phyloP scores from a whole-genome alignment of 306 rosid species.

The Pterocarpus macrocarpus region DNA sequence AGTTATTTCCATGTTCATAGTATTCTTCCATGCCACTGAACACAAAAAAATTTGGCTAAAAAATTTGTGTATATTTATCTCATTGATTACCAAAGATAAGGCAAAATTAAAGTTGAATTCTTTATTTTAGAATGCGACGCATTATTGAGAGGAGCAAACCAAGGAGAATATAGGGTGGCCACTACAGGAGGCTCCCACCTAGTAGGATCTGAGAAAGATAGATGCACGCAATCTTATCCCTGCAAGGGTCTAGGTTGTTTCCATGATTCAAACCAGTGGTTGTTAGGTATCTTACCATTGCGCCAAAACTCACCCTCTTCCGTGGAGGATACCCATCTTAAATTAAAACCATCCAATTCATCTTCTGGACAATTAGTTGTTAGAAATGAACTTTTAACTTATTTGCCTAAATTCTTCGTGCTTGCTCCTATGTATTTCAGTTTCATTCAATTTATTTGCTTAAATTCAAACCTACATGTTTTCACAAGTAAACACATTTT shows the following conservation, averaged over 20 bases:
- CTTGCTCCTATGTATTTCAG: background rate
- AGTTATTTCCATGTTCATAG: constrained; percentile 11
- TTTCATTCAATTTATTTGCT: background rate
- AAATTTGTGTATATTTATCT: background rate
- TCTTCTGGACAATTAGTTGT: background rate
- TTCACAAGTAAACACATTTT: background rate
- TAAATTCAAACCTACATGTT: background rate
- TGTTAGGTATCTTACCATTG: no score
- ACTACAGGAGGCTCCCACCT: no score
- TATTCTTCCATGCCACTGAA: background rate
- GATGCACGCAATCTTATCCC: no score
- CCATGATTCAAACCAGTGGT: no score
- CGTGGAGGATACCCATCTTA: background rate
- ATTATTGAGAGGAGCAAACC: background rate
- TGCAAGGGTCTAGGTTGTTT: no score
- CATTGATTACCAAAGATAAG: constrained; percentile 6
- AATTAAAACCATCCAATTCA: background rate
- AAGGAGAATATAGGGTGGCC: background rate
- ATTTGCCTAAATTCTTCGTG: background rate
- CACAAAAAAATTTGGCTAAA: background rate
- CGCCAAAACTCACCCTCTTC: no score
- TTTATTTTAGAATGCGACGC: background rate
- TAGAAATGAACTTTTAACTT: background rate
- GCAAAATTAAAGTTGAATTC: background rate
- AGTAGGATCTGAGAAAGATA: no score